Base-by-base conservation (phyloP, 345 rosid species). In the Hibiscus trionum region DNA sequence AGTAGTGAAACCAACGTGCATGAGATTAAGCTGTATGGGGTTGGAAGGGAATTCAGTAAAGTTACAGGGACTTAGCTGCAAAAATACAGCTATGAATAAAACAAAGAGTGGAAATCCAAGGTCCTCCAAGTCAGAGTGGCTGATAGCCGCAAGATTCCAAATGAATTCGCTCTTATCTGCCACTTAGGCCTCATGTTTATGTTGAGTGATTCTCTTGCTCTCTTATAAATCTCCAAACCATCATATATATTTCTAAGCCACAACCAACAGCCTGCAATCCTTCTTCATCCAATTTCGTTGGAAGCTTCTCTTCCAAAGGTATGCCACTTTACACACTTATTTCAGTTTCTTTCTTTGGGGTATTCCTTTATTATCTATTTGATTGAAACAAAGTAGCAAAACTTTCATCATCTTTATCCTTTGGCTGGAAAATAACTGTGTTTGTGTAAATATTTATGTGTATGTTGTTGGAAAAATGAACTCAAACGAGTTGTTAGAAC, bases 111-210 rank as follows among this genome's bases (percentile, higher is more conserved):
- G 1, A 63, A 47, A 11, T 50, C 44, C n/a, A 42, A 42, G 53
- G 27, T 61, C 1, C 52, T 12, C 56, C 74, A 56, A 4, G 71
- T 65, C 76, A 67, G 46, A 29, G 63, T 11, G 53, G 31, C 16
- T 77, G 73, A 59, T 35, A 75, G 83, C 83, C 86, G n/a, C 55
- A 50, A 50, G 80, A 57, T 81, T 58, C 56, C 26, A 16, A 14
- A 47, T 47, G 52, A 50, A 37, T 10, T 61, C 57, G 66, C 77
- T 69, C 98, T 93, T 91, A 93, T 91, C 98, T 78, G 90, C 91
- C 6, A 11, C 16, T 5, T n/a, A 65, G 85, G 69, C 42, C 85
- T 82, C 82, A 57, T 68, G 0, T 14, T 66, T 58, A 27, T 3
- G 73, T 31, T 69, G 80, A 26, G 75, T 83, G 85, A 80, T 77